Evolutionary conservation across 2,329 filamentous ascomycete species (phyloP).

Genomic region (Venturia pyrina): DNA sequence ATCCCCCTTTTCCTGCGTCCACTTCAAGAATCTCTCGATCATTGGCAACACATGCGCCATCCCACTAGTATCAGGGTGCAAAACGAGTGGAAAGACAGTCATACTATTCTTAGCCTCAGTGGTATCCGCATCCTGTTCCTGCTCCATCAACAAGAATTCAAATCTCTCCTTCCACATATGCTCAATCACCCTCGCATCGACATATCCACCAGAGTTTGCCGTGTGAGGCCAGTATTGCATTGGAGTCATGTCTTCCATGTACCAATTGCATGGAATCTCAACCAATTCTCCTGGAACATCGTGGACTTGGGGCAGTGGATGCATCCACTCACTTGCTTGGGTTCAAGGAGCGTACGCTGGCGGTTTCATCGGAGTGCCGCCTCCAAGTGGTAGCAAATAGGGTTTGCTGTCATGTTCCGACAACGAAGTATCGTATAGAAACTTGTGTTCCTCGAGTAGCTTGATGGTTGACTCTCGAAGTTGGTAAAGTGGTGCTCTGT

Average conservation of each 20-base stretch:
- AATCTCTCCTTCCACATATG: conserved; percentile 53
- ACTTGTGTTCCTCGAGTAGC: conserved; percentile 38
- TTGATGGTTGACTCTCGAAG: conserved; percentile 39
- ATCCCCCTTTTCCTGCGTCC: conserved; percentile 37
- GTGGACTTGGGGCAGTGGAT: conserved; percentile 24
- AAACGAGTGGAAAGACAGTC: conserved; percentile 41
- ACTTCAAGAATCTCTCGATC: conserved; percentile 42
- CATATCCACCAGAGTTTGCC: conserved; percentile 47
- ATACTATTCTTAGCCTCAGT: conserved; percentile 19
- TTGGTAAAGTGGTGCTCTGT: conserved; percentile 43
- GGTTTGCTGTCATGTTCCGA: conserved; percentile 41
- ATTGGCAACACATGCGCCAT: conserved; percentile 53
- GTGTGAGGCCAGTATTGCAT: conserved; percentile 37
- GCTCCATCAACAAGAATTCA: conserved; percentile 38
- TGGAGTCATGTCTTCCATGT: conserved; percentile 42
- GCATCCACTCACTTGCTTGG: conserved; percentile 35
- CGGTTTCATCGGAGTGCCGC: conserved; percentile 28
- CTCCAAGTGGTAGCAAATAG: conserved; percentile 34
- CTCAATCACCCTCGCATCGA: conserved; percentile 46
- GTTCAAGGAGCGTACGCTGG: conserved; percentile 28
- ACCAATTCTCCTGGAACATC: conserved; percentile 26
- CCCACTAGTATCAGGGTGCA: conserved; percentile 50
- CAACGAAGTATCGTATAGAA: conserved; percentile 42
- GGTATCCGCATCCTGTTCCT: conserved; percentile 20
- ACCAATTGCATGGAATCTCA: conserved; percentile 42